A percentile compares a stretch with the other conserved stretches of the same genome.
Evolutionary conservation across 2,329 filamentous ascomycete species (phyloP).

Genomic region (Stagonosporopsis cucurbitacearum): DNA sequence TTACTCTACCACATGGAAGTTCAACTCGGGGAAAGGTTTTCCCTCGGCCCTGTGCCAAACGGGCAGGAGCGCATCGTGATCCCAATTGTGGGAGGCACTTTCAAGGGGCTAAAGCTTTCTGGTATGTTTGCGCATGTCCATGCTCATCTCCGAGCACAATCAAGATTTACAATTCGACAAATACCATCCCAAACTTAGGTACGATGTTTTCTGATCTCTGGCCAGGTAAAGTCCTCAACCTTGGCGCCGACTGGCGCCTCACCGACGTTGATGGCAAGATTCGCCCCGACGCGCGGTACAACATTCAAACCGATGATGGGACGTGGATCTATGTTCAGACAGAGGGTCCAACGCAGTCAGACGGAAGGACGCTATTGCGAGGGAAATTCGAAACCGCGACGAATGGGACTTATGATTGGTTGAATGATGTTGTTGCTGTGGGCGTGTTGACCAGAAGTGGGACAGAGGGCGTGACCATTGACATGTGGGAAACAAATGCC

Average conservation of each 20-base stretch:
- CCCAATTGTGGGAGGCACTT: slow-evolving; percentile 39
- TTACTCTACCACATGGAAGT: slow-evolving; percentile 35
- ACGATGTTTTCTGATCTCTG: background rate
- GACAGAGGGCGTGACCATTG: slow-evolving; percentile 29
- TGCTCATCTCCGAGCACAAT: background rate
- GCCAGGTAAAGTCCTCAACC: slow-evolving; percentile 40
- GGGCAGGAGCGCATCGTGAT: slow-evolving; percentile 36
- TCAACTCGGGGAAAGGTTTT: slow-evolving; percentile 29
- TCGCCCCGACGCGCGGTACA: slow-evolving; percentile 48
- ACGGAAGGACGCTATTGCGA: slow-evolving; percentile 40
- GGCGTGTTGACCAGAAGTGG: slow-evolving; percentile 31
- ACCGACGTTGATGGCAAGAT: slow-evolving; percentile 33
- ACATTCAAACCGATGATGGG: slow-evolving; percentile 46
- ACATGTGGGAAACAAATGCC: slow-evolving; percentile 36
- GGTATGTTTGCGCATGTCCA: slow-evolving; percentile 13
- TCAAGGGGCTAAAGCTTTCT: slow-evolving; percentile 35
- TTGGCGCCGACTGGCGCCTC: slow-evolving; percentile 51
- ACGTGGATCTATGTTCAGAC: slow-evolving; percentile 46
- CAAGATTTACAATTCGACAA: background rate
- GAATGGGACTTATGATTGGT: slow-evolving; percentile 45
- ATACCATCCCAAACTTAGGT: too few relatives aligned
- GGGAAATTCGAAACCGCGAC: slow-evolving; percentile 45
- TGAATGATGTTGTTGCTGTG: slow-evolving; percentile 47
- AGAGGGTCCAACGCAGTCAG: slow-evolving; percentile 35
- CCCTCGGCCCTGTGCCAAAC: slow-evolving; percentile 27